These are phyloP conservation scores for Erythrobasidium hasegawianum DNA, from an alignment of 1,284 basidiomycete species.

Conservation along the genomic window DNA sequence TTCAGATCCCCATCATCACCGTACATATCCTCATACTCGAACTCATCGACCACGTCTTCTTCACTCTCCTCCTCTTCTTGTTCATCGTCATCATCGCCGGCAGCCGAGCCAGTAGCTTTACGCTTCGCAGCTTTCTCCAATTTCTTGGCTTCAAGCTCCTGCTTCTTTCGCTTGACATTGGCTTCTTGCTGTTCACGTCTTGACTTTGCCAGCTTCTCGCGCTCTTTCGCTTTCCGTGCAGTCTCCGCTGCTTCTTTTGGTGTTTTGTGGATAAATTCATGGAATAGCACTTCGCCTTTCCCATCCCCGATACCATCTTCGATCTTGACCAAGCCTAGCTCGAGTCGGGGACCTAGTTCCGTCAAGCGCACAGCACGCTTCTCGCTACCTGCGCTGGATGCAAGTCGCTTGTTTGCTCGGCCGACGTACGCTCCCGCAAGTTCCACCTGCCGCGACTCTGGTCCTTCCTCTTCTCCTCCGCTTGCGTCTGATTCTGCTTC, in stretches of 20 bases:
- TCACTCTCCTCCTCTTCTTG: conserved; percentile 50
- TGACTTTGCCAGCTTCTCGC: conserved; percentile 61
- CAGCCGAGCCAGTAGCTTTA: conserved; percentile 45
- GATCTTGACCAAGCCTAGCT: conserved; percentile 88
- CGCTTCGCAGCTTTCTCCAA: conserved; percentile 54
- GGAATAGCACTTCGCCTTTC: conserved; percentile 68
- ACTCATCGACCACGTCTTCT: conserved; percentile 51
- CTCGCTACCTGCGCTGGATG: conserved; percentile 53
- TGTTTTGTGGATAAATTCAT: conserved; percentile 82
- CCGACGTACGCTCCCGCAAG: conserved; percentile 91
- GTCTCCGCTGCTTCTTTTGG: conserved; percentile 35
- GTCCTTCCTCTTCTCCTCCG: conserved; percentile 75
- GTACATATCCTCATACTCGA: conserved; percentile 64
- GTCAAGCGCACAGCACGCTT: conserved; percentile 85
- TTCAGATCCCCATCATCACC: conserved; percentile 55
- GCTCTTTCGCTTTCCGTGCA: conserved; percentile 51
- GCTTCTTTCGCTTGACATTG: conserved; percentile 76
- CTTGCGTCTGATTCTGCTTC: conserved; percentile 58
- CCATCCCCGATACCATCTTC: conserved; percentile 59
- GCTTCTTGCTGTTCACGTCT: conserved; percentile 78
- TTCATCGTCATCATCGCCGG: conserved; percentile 50
- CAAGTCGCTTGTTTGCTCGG: conserved; percentile 68
- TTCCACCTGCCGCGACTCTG: conserved; percentile 62
- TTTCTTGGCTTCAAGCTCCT: conserved; percentile 66
- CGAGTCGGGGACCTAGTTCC: conserved; percentile 94